A percentile compares a stretch with the other conserved stretches of the same genome.
These are phyloP conservation scores for Takakia lepidozioides DNA, from an alignment of 225 moss, liverwort and hornwort genomes.

Conservation along the genomic window DNA sequence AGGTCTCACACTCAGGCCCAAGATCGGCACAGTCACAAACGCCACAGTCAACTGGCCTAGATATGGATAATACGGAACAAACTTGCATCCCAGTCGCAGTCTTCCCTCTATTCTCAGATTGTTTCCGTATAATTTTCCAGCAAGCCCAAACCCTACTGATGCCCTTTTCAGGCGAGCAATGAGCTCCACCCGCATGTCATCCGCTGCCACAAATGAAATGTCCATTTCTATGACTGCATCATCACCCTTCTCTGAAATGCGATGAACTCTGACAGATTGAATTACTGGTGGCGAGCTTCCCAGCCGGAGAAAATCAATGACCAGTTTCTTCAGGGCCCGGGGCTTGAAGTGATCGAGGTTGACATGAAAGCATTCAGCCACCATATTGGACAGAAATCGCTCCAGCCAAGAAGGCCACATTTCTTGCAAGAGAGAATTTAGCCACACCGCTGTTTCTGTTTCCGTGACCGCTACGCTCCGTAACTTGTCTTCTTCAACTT, in stretches of 20 bases:
- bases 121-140: constrained; percentile 44
- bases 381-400: constrained; percentile 33
- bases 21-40: constrained; percentile 34
- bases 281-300: constrained; percentile 49
- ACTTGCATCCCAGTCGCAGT: constrained; percentile 36
- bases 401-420: constrained; percentile 50
- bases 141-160: constrained; percentile 43
- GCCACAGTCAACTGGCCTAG: constrained; percentile 41
- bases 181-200: constrained; percentile 43
- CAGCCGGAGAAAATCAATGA: constrained; percentile 32
- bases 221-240: constrained; percentile 40
- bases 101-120: constrained; percentile 46
- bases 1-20: constrained; percentile 43
- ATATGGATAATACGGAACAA: constrained; percentile 47
- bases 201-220: constrained; percentile 38
- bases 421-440: constrained; percentile 40
- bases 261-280: constrained; percentile 33
- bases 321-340: constrained; percentile 36
- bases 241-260: constrained; percentile 30
- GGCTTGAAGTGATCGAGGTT: constrained; percentile 46
- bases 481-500: constrained; percentile 32
- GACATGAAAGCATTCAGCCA: constrained; percentile 33
- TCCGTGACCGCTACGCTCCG: constrained; percentile 22
- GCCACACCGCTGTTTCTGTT: constrained; percentile 34
- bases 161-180: constrained; percentile 37